These are phyloP conservation scores for Wickerhamiella australiensis DNA, from an alignment of 805 yeast genomes.

Conservation along the genomic window DNA sequence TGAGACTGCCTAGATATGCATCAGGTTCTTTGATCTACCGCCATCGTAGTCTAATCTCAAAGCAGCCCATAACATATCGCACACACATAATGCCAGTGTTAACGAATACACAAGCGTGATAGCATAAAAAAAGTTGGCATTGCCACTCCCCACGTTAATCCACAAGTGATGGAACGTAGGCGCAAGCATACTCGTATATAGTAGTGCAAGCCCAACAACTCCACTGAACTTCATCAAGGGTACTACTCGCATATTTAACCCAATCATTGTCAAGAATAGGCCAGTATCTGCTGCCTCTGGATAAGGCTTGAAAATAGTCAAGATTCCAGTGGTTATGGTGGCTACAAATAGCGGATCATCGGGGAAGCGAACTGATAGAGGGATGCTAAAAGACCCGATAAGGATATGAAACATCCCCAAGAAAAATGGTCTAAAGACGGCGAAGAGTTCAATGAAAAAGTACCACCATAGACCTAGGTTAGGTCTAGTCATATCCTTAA, in stretches of 20 bases:
- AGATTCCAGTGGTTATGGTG: conserved; percentile 38
- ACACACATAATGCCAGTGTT: conserved; percentile 52
- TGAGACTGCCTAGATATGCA: conserved; percentile 15
- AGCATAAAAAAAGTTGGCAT: conserved; percentile 92
- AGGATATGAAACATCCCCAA: conserved; percentile 72
- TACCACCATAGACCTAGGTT: conserved; percentile 99
- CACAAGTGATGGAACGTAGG: conserved; percentile 90
- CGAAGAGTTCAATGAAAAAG: conserved; percentile 90
- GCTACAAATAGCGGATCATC: conserved; percentile 49
- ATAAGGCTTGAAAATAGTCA: conserved; percentile 64
- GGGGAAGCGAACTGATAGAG: conserved; percentile 57
- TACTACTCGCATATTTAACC: conserved; percentile 35
- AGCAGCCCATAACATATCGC: conserved; percentile 76
- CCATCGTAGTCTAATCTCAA: conserved; percentile 54
- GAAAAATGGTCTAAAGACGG: conserved; percentile 73
- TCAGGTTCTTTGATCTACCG: conserved; percentile 19
- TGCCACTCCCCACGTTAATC: conserved; percentile 90
- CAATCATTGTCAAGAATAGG: conserved; percentile 37
- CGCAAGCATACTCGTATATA: conserved; percentile 47
- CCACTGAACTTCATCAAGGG: conserved; percentile 36
- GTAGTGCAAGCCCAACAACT: conserved; percentile 41
- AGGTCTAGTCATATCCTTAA: conserved; percentile 59
- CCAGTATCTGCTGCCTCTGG: conserved; percentile 76
- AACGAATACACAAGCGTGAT: conserved; percentile 70
- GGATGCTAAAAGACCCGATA: conserved; percentile 52